These are phyloP conservation scores for Zygosaccharomyces pseudobailii DNA, from an alignment of 1,139 yeast genomes.

Conservation along the genomic window DNA sequence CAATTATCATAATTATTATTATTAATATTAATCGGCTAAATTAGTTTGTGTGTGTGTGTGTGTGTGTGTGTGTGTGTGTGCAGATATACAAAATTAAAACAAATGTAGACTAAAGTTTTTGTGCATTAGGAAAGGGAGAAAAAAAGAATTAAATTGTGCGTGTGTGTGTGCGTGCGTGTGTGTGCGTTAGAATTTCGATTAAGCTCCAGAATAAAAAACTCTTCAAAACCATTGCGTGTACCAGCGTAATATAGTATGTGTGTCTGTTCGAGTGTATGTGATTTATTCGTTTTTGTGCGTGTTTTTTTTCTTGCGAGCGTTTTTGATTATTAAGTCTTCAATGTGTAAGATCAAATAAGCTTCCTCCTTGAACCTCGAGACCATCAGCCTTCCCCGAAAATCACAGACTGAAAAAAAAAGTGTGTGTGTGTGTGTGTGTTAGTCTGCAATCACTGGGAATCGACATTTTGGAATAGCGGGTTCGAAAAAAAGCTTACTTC, in stretches of 20 bases:
- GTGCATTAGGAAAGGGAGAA: slow-evolving; percentile 15
- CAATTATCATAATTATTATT: neutral
- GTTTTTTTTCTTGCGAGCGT: neutral
- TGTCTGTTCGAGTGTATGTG: neutral
- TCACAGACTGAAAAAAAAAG: neutral
- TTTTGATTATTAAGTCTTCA: neutral
- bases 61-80: slow-evolving; percentile 14
- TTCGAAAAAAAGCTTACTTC: neutral
- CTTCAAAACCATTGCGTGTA: slow-evolving; percentile 12
- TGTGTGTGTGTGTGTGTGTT: slow-evolving; percentile 18
- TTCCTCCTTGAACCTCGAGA: too few species aligned
- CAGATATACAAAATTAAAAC: slow-evolving; percentile 22
- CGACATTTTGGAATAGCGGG: too few species aligned
- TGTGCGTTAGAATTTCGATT: slow-evolving; percentile 7
- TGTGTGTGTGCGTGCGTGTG: slow-evolving; percentile 17
- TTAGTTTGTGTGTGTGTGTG: slow-evolving; percentile 4
- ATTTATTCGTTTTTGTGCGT: neutral
- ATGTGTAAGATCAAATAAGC: neutral
- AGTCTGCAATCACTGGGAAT: slow-evolving; percentile 8
- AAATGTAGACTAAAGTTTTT: slow-evolving; percentile 18
- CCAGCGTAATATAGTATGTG: slow-evolving; percentile 10
- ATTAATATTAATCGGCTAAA: slow-evolving; percentile 3
- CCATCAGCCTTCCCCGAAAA: neutral
- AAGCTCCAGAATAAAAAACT: neutral
- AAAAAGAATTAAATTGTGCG: slow-evolving; percentile 9